Percentiles rank a stretch among this genome's conserved stretches.
Evolutionary conservation across 2,329 filamentous ascomycete genomes (phyloP).

Genomic region (Aureobasidium zeae): DNA sequence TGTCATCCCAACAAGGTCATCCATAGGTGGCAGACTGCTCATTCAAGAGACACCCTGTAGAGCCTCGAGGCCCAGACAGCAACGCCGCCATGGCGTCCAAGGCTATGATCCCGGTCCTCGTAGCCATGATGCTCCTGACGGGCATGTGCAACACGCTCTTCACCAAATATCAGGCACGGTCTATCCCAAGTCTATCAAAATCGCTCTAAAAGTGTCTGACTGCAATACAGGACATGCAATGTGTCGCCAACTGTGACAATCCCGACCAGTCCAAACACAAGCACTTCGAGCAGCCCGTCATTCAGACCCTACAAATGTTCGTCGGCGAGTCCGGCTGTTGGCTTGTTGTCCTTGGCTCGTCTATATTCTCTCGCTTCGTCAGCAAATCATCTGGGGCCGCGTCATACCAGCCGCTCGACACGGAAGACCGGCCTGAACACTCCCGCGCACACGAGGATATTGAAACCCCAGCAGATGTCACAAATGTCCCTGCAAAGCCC

Average conservation of each 20-base stretch:
- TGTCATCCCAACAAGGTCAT: neutral
- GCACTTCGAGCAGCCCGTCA: slow-evolving; percentile 86
- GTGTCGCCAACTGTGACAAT: slow-evolving; percentile 77
- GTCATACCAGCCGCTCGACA: slow-evolving; percentile 16
- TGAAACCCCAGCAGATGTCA: slow-evolving; percentile 25
- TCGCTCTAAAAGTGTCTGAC: slow-evolving; percentile 20
- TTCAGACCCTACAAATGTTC: slow-evolving; percentile 97
- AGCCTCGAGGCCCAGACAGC: neutral
- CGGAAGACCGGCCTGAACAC: slow-evolving; percentile 11
- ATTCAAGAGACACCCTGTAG: neutral
- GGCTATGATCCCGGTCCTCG: slow-evolving; percentile 69
- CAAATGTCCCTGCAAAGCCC: slow-evolving; percentile 43
- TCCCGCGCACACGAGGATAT: slow-evolving; percentile 6
- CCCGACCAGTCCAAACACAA: slow-evolving; percentile 55
- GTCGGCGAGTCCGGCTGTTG: slow-evolving; percentile 93
- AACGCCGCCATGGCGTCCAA: slow-evolving; percentile 54
- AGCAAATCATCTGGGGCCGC: neutral
- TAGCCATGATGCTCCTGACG: slow-evolving; percentile 93
- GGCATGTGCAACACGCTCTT: slow-evolving; percentile 95
- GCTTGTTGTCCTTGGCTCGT: slow-evolving; percentile 69
- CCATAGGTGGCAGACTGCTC: neutral
- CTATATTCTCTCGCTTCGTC: slow-evolving; percentile 49
- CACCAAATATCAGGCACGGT: slow-evolving; percentile 81
- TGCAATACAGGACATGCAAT: slow-evolving; percentile 74
- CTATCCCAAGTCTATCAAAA: too few species aligned